These are phyloP conservation scores for Buxus sempervirens DNA, from an alignment of 164 flowering plant species.

Conservation along the genomic window DNA sequence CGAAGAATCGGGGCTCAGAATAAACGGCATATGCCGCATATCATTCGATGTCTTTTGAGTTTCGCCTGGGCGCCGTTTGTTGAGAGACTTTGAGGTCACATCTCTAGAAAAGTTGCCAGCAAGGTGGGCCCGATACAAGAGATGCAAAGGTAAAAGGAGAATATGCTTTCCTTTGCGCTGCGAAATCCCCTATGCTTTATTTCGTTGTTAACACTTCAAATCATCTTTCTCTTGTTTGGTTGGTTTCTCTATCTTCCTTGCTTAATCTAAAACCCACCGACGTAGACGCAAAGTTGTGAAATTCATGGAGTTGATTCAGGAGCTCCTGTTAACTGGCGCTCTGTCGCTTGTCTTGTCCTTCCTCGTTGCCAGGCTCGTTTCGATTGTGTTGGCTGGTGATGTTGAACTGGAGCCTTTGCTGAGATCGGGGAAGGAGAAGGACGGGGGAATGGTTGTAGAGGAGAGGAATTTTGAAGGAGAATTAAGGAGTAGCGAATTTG, in stretches of 20 bases:
- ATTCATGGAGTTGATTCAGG: constrained; percentile 46
- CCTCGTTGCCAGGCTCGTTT: constrained; percentile 50
- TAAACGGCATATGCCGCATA: no score
- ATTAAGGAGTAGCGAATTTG: constrained; percentile 3
- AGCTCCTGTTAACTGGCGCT: constrained; percentile 38
- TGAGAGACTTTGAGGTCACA: neutral
- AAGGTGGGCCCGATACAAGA: constrained; percentile 2
- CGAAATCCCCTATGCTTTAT: constrained; percentile 23
- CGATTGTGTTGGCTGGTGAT: constrained; percentile 27
- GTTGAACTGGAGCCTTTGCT: neutral
- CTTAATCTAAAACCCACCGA: neutral
- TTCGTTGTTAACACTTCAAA: neutral
- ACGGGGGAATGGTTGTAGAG: constrained; percentile 1
- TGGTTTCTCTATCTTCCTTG: neutral
- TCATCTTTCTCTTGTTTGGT: neutral
- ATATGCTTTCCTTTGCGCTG: constrained; percentile 57
- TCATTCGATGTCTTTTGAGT: no score
- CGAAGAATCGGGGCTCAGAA: no score
- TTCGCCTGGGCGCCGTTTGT: no score
- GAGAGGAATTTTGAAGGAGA: constrained; percentile 8
- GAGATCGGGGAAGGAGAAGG: constrained; percentile 3
- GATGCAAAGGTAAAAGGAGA: constrained; percentile 17
- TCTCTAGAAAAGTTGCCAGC: no score
- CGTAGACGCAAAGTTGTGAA: neutral
- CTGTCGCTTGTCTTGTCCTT: constrained; percentile 46